Base-by-base conservation (phyloP, 2,329 filamentous ascomycete species). In the Paraphaeosphaeria minitans region DNA sequence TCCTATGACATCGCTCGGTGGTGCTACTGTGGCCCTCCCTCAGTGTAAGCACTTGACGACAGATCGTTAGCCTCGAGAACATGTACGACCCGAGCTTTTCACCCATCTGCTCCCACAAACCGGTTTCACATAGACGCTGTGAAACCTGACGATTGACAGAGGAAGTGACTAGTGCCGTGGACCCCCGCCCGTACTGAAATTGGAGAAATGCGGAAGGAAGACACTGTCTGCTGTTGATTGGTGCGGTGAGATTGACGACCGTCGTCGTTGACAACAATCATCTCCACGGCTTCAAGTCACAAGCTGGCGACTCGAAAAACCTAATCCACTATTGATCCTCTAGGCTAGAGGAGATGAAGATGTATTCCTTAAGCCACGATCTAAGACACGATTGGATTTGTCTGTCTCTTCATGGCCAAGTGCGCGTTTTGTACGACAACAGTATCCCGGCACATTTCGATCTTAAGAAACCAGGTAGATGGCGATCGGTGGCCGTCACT, bases 1-100 rank as follows among this genome's bases (percentile, higher is more conserved):
- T 39, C 19, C 43, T 10, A 13, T 55, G 37, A 37, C 19, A 29
- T 57, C 16, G 19, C 24, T 51, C 35, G 3, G 21, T 35, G 27
- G 58, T 57, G 57, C 41, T 14, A 57, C 57, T 45, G 49, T 58
- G 52, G 55, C 55, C 49, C 47, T 39, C 31, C 14, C 13, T 12
- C n/a, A 21, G 21, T 22, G 42, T n/a, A n/a, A 21, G 43, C 22
- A 42, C 10, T 24, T 19, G 16, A 19, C n/a, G 49, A 33, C n/a
- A 37, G 51, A 46, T 14, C 42, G 35, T 7, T 19, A 49, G n/a
- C 29, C 37, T 46, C 33, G 3, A 19, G 9, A 22, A 8, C 35
- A 37, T 31, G 52, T 48, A 55, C 52, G 47, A 55, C 52, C 43
- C 52, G 42, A 48, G 43, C 21, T n/a, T 42, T 19, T 37, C 37